phyloP scores from a whole-genome alignment of 257 asterid species.

The Przewalskia tangutica region DNA sequence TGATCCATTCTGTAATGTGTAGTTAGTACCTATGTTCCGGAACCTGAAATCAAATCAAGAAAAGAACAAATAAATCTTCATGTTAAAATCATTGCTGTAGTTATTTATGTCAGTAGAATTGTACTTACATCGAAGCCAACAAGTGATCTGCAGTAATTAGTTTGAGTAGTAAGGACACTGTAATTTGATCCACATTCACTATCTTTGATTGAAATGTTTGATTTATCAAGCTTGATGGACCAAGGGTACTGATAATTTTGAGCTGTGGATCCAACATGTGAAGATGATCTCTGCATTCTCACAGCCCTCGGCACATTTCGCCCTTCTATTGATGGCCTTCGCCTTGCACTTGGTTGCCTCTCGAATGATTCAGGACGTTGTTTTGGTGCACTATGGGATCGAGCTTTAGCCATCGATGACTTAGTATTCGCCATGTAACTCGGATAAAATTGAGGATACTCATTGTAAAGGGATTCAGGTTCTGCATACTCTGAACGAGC shows the following conservation, averaged over 20 bases:
- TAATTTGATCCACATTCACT: conserved; percentile 87
- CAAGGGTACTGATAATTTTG: conserved; percentile 69
- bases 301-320: conserved; percentile 84
- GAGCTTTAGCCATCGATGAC: conserved; percentile 79
- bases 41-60: conserved; percentile 26
- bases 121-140: conserved; percentile 68
- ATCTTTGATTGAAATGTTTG: conserved; percentile 60
- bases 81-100: background rate
- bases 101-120: background rate
- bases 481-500: conserved; percentile 58
- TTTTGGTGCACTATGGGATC: conserved; percentile 99
- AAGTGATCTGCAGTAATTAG: conserved; percentile 66
- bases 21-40: conserved; percentile 45
- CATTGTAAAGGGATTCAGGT: conserved; percentile 38
- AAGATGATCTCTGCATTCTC: conserved; percentile 83
- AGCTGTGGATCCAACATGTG: conserved; percentile 62
- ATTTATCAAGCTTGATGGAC: conserved; percentile 80
- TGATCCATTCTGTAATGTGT: background rate
- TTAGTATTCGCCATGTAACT: conserved; percentile 88
- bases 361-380: conserved; percentile 75
- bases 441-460: conserved; percentile 52
- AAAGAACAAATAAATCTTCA: background rate
- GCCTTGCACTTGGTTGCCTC: conserved; percentile 46
- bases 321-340: conserved; percentile 79
- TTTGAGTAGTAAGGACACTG: conserved; percentile 51